Conservation (phyloP, 768 basidiomycete species). For the Lactifluus echinatus region DNA sequence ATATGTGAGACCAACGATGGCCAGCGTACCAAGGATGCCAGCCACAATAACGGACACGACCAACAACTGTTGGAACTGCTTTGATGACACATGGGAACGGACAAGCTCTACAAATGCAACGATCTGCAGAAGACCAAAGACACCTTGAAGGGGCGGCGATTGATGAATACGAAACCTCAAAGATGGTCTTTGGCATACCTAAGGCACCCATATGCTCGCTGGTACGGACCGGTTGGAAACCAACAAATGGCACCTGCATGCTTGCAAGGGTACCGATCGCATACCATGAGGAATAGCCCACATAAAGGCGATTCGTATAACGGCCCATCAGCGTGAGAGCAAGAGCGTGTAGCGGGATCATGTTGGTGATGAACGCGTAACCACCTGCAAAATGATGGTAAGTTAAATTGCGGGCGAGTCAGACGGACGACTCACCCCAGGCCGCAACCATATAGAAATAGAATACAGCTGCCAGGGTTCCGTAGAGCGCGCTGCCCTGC, state of each 20-base stretch:
- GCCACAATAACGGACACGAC: conserved; percentile 56
- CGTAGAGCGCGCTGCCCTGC: conserved; percentile 85
- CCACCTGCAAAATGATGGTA: conserved; percentile 47
- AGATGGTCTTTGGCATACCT: conserved; percentile 40
- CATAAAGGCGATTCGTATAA: conserved; percentile 85
- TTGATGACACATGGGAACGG: conserved; percentile 79
- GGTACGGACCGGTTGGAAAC: conserved; percentile 95
- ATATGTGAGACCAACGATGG: conserved; percentile 76
- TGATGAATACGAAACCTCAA: conserved; percentile 7
- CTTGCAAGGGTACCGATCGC: conserved; percentile 93
- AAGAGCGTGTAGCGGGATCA: conserved; percentile 97
- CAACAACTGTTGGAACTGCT: conserved; percentile 84
- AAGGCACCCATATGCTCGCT: conserved; percentile 99
- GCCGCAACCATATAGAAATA: conserved; percentile 99
- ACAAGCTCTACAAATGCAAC: conserved; percentile 89
- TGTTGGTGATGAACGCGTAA: conserved; percentile 99
- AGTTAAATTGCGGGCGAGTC: background rate
- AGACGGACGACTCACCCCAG: conserved; percentile 60
- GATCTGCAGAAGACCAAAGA: conserved; percentile 94
- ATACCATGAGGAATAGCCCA: conserved; percentile 96
- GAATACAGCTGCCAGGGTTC: conserved; percentile 85
- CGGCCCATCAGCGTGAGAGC: conserved; percentile 94
- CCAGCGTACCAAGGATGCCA: conserved; percentile 63
- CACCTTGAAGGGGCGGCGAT: conserved; percentile 40
- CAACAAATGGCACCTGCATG: conserved; percentile 99